Evolutionary conservation across 2,329 filamentous ascomycete species (phyloP), one percentile per base, ranked within the genome.

Genomic region (Ilyonectria mors-panacis): DNA sequence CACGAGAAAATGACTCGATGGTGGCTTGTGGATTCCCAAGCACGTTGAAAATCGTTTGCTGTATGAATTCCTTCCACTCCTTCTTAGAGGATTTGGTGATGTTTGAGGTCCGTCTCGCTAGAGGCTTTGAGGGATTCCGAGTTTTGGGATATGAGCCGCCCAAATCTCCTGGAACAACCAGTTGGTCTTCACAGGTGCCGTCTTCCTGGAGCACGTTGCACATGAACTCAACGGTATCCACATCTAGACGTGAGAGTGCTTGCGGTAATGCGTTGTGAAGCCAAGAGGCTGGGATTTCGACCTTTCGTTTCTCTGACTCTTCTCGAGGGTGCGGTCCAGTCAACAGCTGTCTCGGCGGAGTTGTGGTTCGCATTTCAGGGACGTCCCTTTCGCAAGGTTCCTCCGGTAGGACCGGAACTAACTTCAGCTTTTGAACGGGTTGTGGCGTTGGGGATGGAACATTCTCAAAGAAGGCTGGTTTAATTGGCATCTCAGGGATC

Each of bases 1-100:
- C 81, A 48, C 80, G 78, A 1, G 85, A 86, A 68, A 93, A 92
- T 0, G 90, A 91, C 42, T 79, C 80, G 30, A 91, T 78, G 9
- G 89, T 78, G 6, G 85, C 81, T 15, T 82, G 82, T 1, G 89
- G 87, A 55, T 89, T 85, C 70, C 88, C 89, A 54, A 93, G 81
- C 7, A 91, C 86, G 70, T 87, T 87, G 75, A 92, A 92, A 7
- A 92, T 80, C 56, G 87, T 89, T 73, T 92, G 91, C 69, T 91
- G 87, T 35, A 88, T 84, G 72, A 92, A 92, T 1, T 83, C 75
- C 68, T 85, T 87, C 88, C 90, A 92, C 65, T 88, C 82, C 13
- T 80, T 75, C 61, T 68, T 74, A 2, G 72, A 73, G 2, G 68
- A 68, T 15, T 61, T 63, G 13, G 61, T 53, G 9, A 30, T 23